Percentiles rank a stretch among this genome's conserved stretches.
phyloP scores from a whole-genome alignment of 352 stramenopile genomes.

The Saprolegnia parasitica region DNA sequence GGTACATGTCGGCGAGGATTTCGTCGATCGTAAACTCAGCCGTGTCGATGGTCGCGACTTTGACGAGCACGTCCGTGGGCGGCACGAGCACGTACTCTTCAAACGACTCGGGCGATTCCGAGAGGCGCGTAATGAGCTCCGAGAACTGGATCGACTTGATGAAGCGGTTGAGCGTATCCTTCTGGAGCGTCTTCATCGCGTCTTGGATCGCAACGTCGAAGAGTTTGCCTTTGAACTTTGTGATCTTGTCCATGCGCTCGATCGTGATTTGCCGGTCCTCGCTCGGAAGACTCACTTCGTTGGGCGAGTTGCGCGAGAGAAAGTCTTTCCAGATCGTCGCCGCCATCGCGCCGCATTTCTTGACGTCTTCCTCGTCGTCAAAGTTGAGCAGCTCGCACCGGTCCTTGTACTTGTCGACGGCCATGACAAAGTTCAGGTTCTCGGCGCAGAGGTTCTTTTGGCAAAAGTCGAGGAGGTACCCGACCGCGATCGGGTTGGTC shows the following conservation, averaged over 20 bases:
- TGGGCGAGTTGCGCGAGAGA: slow-evolving; percentile 76
- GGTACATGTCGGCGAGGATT: slow-evolving; percentile 73
- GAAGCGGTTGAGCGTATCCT: slow-evolving; percentile 73
- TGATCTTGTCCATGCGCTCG: slow-evolving; percentile 77
- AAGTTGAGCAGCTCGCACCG: slow-evolving; percentile 73
- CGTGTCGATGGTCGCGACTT: slow-evolving; percentile 41
- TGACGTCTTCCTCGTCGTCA: slow-evolving; percentile 66
- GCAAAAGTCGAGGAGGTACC: slow-evolving; percentile 82
- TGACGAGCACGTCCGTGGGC: slow-evolving; percentile 45
- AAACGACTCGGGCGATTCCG: slow-evolving; percentile 59
- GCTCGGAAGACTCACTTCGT: slow-evolving; percentile 74
- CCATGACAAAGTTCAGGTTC: slow-evolving; percentile 86
- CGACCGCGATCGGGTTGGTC: slow-evolving; percentile 78
- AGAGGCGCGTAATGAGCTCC: slow-evolving; percentile 68
- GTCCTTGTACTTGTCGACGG: slow-evolving; percentile 83
- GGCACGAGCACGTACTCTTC: slow-evolving; percentile 65
- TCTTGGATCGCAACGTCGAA: slow-evolving; percentile 81
- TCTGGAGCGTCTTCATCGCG: slow-evolving; percentile 79
- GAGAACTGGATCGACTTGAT: slow-evolving; percentile 75
- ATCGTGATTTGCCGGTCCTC: slow-evolving; percentile 75
- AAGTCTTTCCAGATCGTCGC: slow-evolving; percentile 81
- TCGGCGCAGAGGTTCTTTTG: slow-evolving; percentile 81
- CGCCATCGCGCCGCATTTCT: slow-evolving; percentile 78
- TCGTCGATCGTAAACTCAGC: slow-evolving; percentile 74
- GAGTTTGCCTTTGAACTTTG: slow-evolving; percentile 68